Conservation (phyloP, 371 early-diverging fungal genomes). For the Choanephora cucurbitarum region DNA sequence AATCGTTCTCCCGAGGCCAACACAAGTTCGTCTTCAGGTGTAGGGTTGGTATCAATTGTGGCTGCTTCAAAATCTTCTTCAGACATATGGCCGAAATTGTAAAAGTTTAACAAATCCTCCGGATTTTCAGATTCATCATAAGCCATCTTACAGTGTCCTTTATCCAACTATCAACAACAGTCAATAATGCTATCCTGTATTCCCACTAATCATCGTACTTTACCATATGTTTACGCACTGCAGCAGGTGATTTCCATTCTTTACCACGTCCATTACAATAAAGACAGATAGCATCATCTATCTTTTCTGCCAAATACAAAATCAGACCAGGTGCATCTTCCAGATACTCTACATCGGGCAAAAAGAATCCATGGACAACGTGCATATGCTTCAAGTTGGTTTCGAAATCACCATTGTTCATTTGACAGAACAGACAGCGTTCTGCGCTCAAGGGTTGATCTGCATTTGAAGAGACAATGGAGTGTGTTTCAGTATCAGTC, state of each 20-base stretch:
- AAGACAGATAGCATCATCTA: slow-evolving; percentile 89
- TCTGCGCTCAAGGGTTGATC: slow-evolving; percentile 12
- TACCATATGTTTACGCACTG: slow-evolving; percentile 94
- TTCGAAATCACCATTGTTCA: slow-evolving; percentile 64
- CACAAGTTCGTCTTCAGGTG: slow-evolving; percentile 61
- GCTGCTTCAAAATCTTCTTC: slow-evolving; percentile 28
- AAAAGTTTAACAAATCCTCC: slow-evolving; percentile 85
- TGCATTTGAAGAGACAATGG: slow-evolving; percentile 13
- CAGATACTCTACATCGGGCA: slow-evolving; percentile 94
- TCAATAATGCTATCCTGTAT: neutral
- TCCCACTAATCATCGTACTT: slow-evolving; percentile 6
- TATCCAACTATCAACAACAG: slow-evolving; percentile 81
- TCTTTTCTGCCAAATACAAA: slow-evolving; percentile 88
- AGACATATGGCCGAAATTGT: slow-evolving; percentile 71
- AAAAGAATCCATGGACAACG: slow-evolving; percentile 86
- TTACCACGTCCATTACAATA: slow-evolving; percentile 94
- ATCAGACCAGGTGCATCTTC: slow-evolving; percentile 86
- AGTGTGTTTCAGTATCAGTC: slow-evolving; percentile 23
- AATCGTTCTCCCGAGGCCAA: slow-evolving; percentile 79
- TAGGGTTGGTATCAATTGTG: slow-evolving; percentile 8
- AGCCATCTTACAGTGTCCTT: slow-evolving; percentile 93
- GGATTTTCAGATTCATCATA: slow-evolving; percentile 90
- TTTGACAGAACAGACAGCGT: slow-evolving; percentile 77
- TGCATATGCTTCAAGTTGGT: slow-evolving; percentile 93
- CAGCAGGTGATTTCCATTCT: slow-evolving; percentile 79